Percentiles rank a stretch among this genome's conserved stretches.
These are phyloP conservation scores for Pseudogymnoascus sp. DNA, from an alignment of 2,329 filamentous ascomycete genomes.

Conservation along the genomic window DNA sequence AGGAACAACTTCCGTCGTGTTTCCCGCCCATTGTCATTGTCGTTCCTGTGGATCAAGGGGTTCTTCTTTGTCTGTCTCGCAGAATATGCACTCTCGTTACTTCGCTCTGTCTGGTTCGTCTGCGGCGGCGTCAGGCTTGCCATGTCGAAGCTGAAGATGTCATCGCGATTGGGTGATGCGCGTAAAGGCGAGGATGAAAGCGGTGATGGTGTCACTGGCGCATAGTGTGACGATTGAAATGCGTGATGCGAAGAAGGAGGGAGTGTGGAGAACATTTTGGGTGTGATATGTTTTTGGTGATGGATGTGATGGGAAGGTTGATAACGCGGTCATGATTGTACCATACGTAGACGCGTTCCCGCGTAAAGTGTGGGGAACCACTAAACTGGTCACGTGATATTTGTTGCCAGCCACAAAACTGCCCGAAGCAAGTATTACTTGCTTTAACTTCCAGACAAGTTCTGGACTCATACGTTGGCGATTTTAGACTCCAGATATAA, in stretches of 20 bases:
- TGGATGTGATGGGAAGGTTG: conserved; percentile 38
- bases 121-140: not conserved
- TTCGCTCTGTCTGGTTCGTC: not conserved
- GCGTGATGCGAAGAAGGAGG: conserved; percentile 18
- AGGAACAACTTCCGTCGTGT: conserved; percentile 62
- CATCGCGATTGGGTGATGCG: conserved; percentile 37
- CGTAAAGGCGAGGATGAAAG: conserved; percentile 55
- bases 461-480: not conserved
- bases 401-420: not conserved
- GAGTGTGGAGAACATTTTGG: conserved; percentile 27
- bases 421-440: not conserved
- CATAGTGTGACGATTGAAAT: conserved; percentile 19
- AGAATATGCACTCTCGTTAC: not conserved
- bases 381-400: not conserved
- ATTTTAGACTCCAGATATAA: not conserved
- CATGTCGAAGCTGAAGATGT: conserved; percentile 2
- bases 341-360: not conserved
- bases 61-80: conserved; percentile 45
- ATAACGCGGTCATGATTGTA: conserved; percentile 43
- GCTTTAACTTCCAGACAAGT: not conserved
- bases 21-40: conserved; percentile 53
- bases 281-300: conserved; percentile 36
- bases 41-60: conserved; percentile 52
- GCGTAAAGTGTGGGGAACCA: conserved; percentile 11
- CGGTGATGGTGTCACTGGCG: conserved; percentile 47